Evolutionary conservation across 139 green algal species (phyloP).

Genomic region (Trebouxia sp.): DNA sequence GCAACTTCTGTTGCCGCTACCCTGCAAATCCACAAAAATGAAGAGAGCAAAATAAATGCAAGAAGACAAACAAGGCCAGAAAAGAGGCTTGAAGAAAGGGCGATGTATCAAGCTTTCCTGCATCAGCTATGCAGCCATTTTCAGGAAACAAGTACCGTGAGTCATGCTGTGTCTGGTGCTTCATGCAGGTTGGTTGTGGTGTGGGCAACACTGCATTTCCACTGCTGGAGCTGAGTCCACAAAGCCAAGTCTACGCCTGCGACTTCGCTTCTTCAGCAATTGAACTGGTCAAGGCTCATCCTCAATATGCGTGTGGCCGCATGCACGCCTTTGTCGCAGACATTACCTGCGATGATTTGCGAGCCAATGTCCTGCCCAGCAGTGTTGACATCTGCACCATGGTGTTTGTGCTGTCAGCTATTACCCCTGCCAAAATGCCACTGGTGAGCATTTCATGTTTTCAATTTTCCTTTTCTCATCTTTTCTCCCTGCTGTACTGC

Average conservation of each 20-base stretch:
- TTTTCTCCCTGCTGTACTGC: too few species aligned
- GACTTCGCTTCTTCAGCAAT: conserved; percentile 88
- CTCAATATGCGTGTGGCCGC: conserved; percentile 32
- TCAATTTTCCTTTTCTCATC: too few species aligned
- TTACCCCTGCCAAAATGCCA: conserved; percentile 73
- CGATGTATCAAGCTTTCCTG: too few species aligned
- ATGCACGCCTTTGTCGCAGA: conserved; percentile 85
- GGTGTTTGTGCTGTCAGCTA: conserved; percentile 94
- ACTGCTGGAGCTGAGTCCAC: conserved; percentile 72
- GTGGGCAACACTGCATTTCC: conserved; percentile 92
- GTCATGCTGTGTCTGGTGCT: neutral
- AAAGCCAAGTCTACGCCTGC: conserved; percentile 74
- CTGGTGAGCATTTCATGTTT: conserved; percentile 30
- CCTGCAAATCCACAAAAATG: too few species aligned
- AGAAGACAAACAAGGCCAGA: too few species aligned
- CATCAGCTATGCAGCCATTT: too few species aligned
- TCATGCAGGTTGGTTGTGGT: conserved; percentile 88
- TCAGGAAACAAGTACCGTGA: too few species aligned
- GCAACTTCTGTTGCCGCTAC: too few species aligned
- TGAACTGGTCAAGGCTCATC: conserved; percentile 63
- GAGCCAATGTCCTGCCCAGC: conserved; percentile 25
- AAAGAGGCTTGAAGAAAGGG: too few species aligned
- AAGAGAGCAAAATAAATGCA: too few species aligned
- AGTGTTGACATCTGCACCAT: conserved; percentile 61
- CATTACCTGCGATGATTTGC: conserved; percentile 63